Evolutionary conservation across 1,284 basidiomycete species (phyloP).

Genomic region (Heterobasidion parviporum): DNA sequence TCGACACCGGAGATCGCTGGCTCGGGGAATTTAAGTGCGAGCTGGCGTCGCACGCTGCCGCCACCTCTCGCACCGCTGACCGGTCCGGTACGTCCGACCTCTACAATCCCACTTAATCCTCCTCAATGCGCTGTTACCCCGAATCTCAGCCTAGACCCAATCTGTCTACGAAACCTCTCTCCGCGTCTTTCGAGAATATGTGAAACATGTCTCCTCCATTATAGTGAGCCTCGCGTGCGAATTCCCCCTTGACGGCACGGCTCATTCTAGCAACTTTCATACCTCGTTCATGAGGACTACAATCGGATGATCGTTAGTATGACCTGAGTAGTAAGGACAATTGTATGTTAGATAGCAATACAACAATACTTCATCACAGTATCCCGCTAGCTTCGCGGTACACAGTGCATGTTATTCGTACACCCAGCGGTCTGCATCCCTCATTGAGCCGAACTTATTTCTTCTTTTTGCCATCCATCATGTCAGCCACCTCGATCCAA

Average conservation of each 20-base stretch:
- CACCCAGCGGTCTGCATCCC: too few species aligned
- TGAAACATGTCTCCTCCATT: background rate
- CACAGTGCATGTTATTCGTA: too few species aligned
- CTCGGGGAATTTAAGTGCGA: background rate
- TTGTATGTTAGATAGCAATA: too few species aligned
- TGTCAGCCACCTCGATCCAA: conserved; percentile 59
- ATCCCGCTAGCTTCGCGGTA: too few species aligned
- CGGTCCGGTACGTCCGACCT: background rate
- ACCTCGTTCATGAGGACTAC: background rate
- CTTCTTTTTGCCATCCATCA: conserved; percentile 32
- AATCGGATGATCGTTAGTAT: too few species aligned
- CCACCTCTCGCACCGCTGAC: background rate
- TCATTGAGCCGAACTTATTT: conserved; percentile 6
- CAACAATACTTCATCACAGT: too few species aligned
- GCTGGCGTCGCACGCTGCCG: background rate
- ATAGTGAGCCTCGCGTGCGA: background rate
- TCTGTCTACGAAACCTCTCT: conserved; percentile 18
- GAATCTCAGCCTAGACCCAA: background rate
- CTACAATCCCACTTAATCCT: background rate
- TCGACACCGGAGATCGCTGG: background rate
- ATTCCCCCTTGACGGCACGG: background rate
- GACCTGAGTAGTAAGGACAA: too few species aligned
- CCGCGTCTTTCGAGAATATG: conserved; percentile 12
- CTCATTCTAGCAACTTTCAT: background rate
- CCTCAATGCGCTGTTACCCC: background rate